Percentiles rank a stretch among this genome's conserved stretches.
Conservation (phyloP, 495 filamentous ascomycete species). For the Aspergillus conjunctus region DNA sequence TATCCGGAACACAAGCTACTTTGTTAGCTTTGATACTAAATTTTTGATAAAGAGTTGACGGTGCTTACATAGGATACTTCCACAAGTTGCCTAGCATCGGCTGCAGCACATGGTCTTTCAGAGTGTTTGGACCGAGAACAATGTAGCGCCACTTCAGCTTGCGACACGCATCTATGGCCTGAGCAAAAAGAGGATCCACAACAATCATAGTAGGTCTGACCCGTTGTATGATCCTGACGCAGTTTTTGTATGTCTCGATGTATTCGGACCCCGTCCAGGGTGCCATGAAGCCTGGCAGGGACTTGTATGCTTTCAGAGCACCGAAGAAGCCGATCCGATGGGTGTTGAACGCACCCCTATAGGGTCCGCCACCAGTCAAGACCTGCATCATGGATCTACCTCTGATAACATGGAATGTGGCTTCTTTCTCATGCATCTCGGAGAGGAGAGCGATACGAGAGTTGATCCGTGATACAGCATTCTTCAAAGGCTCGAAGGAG, state of each 20-base stretch:
- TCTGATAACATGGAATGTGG: slow-evolving; percentile 35
- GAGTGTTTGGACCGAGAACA: slow-evolving; percentile 42
- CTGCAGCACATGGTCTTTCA: slow-evolving; percentile 37
- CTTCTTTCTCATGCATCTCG: background rate
- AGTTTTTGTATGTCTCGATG: slow-evolving; percentile 37
- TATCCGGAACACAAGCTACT: slow-evolving; percentile 36
- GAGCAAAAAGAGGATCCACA: slow-evolving; percentile 42
- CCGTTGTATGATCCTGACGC: slow-evolving; percentile 32
- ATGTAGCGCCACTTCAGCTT: slow-evolving; percentile 24
- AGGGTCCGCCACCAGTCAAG: slow-evolving; percentile 7
- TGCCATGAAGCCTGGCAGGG: slow-evolving; percentile 20
- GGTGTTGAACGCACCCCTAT: slow-evolving; percentile 16
- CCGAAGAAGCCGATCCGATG: slow-evolving; percentile 27
- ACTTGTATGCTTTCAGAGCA: slow-evolving; percentile 25
- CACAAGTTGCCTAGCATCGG: slow-evolving; percentile 34
- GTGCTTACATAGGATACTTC: slow-evolving; percentile 36
- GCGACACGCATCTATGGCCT: slow-evolving; percentile 45
- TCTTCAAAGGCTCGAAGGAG: slow-evolving; percentile 40
- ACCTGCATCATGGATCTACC: slow-evolving; percentile 35
- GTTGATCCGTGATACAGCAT: slow-evolving; percentile 25
- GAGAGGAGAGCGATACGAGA: slow-evolving; percentile 4
- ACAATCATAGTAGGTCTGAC: slow-evolving; percentile 41
- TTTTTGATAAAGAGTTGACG: background rate
- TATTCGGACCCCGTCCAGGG: slow-evolving; percentile 45
- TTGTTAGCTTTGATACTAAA: background rate